Evolutionary conservation across 106 monocot genomes (phyloP).

Genomic region (Dendrobium huoshanense): DNA sequence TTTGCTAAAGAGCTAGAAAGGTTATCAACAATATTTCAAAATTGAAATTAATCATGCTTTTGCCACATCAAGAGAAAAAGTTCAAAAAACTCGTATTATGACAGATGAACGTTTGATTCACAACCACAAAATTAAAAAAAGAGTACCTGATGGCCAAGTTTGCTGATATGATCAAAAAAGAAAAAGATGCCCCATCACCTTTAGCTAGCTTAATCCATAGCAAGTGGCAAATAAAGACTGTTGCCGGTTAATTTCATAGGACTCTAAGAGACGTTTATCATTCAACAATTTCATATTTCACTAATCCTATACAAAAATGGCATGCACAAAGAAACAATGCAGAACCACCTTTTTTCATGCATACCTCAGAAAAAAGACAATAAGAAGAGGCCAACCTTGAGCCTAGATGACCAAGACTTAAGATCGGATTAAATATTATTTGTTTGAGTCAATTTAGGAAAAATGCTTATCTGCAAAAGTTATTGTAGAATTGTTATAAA

Average conservation of each 20-base stretch:
- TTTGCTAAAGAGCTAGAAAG: background rate
- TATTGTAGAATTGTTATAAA: no score
- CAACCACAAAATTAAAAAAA: background rate
- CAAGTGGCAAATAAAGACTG: background rate
- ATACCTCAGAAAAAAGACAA: background rate
- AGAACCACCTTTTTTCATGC: background rate
- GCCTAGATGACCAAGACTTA: no score
- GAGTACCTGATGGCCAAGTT: background rate
- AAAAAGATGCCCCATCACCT: background rate
- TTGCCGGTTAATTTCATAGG: background rate
- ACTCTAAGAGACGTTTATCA: background rate
- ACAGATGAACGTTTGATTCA: background rate
- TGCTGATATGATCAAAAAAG: background rate
- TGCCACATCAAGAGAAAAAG: conserved; percentile 14
- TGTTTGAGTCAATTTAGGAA: no score
- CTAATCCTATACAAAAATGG: background rate
- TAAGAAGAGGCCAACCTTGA: background rate
- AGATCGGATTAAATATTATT: no score
- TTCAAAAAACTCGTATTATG: background rate
- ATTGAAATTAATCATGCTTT: background rate
- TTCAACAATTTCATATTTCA: background rate
- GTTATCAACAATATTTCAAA: background rate
- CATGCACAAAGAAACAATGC: background rate
- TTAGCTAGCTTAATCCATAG: background rate
- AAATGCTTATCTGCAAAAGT: no score